Base-by-base conservation (phyloP, 192 early-diverging fungal genomes). In the Mortierella alpina region DNA sequence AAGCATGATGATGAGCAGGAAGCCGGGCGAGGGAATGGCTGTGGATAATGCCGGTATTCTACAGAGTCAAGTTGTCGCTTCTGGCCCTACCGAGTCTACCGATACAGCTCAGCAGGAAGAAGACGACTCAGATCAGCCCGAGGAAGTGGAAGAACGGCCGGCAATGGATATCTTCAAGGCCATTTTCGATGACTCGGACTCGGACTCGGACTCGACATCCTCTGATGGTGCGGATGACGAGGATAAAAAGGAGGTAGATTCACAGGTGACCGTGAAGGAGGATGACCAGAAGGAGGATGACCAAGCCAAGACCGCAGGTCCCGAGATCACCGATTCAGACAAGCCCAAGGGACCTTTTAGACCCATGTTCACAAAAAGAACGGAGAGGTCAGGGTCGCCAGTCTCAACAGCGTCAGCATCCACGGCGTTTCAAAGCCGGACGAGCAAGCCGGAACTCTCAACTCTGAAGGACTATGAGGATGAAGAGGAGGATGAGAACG, bases 151-250 rank as follows among this genome's bases (percentile, higher is more conserved):
- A 54, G 88, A 88, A 54, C 82, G 93, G 57, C 93, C 94, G 5
- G 73, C 93, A 3, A 94, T 95, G 91, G 94, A 95, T 81, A 88
- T 95, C 2, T 95, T 95, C 66, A 94, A 94, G 78, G 91, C 93
- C 7, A 95, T 95, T 52, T 95, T 95, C 83, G 88, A 85, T 56
- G 74, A 86, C 49, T 88, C 85, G 4, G 90, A 93, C 55, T 85
- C 86, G 4, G 93, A 93, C 39, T 82, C 81, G 1, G 91, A 91
- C 40, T 65, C 73, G 18, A 86, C 86, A 4, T 82, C 84, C 7
- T 31, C 31, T 31, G 85, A 85, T 42, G 51, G 13, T 50, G 86
- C 91, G 22, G 72, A 40, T 2, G 51, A 40, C 9, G 62, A 66
- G 49, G 55, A 41, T 52, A 18, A 72, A 42, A 45, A 13, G 42